These are phyloP conservation scores for Litchi chinensis DNA, from an alignment of 345 rosid species.

Conservation along the genomic window DNA sequence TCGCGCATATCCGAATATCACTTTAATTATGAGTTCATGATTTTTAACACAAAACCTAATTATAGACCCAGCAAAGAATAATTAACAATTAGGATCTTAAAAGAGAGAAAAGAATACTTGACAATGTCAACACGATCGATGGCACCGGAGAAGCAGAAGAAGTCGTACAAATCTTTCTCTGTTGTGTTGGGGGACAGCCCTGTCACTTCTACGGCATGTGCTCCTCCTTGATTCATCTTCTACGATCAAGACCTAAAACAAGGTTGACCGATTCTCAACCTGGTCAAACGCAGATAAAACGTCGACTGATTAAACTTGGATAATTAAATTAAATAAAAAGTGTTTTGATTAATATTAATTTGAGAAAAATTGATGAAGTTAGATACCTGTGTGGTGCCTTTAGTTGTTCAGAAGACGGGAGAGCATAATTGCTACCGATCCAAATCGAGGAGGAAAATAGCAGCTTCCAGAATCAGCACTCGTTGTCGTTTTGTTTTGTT, in stretches of 20 bases:
- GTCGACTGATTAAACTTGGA: neutral
- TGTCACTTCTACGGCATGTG: constrained; percentile 63
- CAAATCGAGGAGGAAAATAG: too few relatives aligned
- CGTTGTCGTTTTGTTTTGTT: too few relatives aligned
- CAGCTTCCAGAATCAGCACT: too few relatives aligned
- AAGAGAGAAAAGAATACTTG: constrained; percentile 34
- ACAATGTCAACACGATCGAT: constrained; percentile 61
- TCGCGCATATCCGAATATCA: neutral
- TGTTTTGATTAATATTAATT: neutral
- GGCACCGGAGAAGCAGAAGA: constrained; percentile 74
- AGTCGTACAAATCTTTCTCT: constrained; percentile 64
- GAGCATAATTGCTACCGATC: too few relatives aligned
- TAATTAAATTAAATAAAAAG: neutral
- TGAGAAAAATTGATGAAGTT: neutral
- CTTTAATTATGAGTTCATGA: neutral
- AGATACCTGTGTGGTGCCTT: too few relatives aligned
- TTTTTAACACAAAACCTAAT: neutral
- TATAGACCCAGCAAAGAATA: neutral
- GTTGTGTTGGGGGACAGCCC: constrained; percentile 69
- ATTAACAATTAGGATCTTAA: neutral
- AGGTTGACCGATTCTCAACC: constrained; percentile 1
- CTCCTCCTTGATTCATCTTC: constrained; percentile 50
- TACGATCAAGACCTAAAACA: neutral
- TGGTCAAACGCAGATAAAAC: neutral
- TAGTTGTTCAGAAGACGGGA: too few relatives aligned